phyloP scores from a whole-genome alignment of 73 alveolate genomes.

The Tetrahymena malaccensis region DNA sequence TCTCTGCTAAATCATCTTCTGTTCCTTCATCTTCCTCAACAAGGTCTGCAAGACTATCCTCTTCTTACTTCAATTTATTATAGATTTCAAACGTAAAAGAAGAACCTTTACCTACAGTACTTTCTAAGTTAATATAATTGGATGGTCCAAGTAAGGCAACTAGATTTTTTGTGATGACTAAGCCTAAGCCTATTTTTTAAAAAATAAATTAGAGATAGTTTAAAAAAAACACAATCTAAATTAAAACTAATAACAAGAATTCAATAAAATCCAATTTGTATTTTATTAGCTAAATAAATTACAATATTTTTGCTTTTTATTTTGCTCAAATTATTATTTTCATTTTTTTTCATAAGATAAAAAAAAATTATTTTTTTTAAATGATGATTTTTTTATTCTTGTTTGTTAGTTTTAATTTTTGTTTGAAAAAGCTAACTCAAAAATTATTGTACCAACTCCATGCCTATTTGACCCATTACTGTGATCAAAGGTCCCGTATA shows the following conservation, averaged over 20 bases:
- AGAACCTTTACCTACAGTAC: not conserved
- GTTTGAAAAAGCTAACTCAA: too few relatives aligned
- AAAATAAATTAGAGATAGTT: not conserved
- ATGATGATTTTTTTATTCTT: too few relatives aligned
- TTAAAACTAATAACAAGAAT: not conserved
- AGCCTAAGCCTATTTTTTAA: not conserved
- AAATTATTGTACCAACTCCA: not conserved
- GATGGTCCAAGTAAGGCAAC: not conserved
- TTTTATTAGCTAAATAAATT: too few relatives aligned
- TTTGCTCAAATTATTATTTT: too few relatives aligned
- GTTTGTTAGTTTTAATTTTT: too few relatives aligned
- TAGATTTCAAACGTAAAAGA: not conserved
- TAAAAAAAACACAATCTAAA: not conserved
- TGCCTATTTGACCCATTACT: not conserved
- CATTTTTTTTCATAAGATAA: too few relatives aligned
- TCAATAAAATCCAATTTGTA: not conserved
- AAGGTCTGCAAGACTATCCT: not conserved
- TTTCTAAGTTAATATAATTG: not conserved
- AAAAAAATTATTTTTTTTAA: too few relatives aligned
- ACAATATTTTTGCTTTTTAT: too few relatives aligned
- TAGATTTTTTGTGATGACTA: not conserved
- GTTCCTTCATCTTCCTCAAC: not conserved
- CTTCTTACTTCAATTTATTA: not conserved
- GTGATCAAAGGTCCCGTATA: not conserved
- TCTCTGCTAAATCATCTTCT: not conserved